Evolutionary conservation across 257 asterid species (phyloP).

Genomic region (Lycium ferocissimum): DNA sequence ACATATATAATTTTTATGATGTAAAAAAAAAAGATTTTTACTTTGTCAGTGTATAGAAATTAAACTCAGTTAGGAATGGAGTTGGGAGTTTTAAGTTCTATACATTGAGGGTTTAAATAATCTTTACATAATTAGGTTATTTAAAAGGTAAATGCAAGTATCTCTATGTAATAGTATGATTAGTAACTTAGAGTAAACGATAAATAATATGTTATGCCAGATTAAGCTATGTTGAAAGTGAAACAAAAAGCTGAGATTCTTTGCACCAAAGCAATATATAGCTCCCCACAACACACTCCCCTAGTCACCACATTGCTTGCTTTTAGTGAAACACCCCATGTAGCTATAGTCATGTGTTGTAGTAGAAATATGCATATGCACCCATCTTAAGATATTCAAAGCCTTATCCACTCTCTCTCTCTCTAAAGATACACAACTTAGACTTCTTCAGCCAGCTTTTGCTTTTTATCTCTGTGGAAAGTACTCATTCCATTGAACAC

Average conservation of each 20-base stretch:
- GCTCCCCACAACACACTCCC: slow-evolving; percentile 31
- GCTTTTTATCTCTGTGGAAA: slow-evolving; percentile 30
- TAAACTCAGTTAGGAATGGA: background rate
- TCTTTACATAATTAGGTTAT: background rate
- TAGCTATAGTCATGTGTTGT: background rate
- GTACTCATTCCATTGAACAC: background rate
- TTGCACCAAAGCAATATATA: slow-evolving; percentile 40
- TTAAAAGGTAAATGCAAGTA: background rate
- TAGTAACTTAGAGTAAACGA: too few species aligned
- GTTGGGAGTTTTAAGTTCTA: background rate
- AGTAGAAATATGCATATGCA: slow-evolving; percentile 1
- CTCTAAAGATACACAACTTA: background rate
- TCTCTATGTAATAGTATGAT: too few species aligned
- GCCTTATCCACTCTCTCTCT: slow-evolving; percentile 43
- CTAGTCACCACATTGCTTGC: slow-evolving; percentile 39
- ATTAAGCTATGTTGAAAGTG: background rate
- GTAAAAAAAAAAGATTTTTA: too few species aligned
- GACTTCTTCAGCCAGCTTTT: slow-evolving; percentile 42
- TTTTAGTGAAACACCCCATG: slow-evolving; percentile 49
- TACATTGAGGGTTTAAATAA: background rate
- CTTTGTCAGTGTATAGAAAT: background rate
- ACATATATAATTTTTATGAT: too few species aligned
- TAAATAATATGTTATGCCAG: too few species aligned
- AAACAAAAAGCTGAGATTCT: slow-evolving; percentile 43
- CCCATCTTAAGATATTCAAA: slow-evolving; percentile 9